These are phyloP conservation scores for Boletus pseudo-olivaceus DNA, from an alignment of 768 basidiomycete species.

Conservation along the genomic window DNA sequence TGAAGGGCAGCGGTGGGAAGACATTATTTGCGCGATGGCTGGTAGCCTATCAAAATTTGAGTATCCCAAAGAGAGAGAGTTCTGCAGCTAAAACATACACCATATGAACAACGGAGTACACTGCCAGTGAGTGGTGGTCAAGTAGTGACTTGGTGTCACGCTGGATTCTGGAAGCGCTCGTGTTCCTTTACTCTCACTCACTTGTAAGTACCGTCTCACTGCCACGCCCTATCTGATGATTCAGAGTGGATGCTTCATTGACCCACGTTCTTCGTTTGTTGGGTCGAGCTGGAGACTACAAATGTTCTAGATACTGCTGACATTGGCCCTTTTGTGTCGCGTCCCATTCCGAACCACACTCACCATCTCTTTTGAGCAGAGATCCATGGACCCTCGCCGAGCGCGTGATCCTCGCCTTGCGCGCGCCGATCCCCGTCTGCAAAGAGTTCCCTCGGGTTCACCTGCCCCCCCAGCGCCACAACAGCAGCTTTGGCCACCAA, in stretches of 20 bases:
- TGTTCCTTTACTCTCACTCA: neutral
- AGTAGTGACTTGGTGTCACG: conserved; percentile 20
- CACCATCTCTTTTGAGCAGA: conserved; percentile 8
- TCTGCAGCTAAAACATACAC: conserved; percentile 4
- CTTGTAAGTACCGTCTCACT: conserved; percentile 20
- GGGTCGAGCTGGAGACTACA: conserved; percentile 74
- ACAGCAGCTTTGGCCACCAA: conserved; percentile 26
- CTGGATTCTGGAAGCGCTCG: neutral
- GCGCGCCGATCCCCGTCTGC: conserved; percentile 64
- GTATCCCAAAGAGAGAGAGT: neutral
- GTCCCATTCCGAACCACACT: conserved; percentile 13
- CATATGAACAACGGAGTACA: neutral
- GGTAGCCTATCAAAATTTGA: conserved; percentile 7
- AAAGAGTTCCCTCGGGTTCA: conserved; percentile 42
- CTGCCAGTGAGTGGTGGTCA: neutral
- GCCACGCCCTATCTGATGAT: conserved; percentile 54
- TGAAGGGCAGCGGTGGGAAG: conserved; percentile 18
- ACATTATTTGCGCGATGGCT: conserved; percentile 12
- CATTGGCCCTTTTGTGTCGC: conserved; percentile 24
- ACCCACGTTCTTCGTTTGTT: conserved; percentile 46
- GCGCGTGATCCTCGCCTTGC: conserved; percentile 78
- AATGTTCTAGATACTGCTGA: conserved; percentile 97
- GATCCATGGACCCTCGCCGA: conserved; percentile 72
- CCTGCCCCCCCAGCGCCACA: conserved; percentile 29
- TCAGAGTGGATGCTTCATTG: conserved; percentile 90